These are phyloP conservation scores for Neofusicoccum cordaticola DNA, from an alignment of 2,329 filamentous ascomycete genomes.

Conservation along the genomic window DNA sequence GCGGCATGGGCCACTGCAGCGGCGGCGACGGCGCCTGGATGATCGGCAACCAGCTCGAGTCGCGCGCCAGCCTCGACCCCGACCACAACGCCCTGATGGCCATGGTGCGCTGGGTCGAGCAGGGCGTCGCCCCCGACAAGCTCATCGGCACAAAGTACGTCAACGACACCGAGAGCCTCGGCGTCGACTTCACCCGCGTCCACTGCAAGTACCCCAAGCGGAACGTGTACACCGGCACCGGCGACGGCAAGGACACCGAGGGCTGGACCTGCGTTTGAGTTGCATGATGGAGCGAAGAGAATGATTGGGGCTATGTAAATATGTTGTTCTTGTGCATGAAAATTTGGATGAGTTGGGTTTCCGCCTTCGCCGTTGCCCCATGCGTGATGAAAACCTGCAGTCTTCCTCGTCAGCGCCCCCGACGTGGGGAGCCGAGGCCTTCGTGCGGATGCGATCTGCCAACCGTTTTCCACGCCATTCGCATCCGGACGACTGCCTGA, in stretches of 20 bases:
- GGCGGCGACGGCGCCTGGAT: constrained; percentile 47
- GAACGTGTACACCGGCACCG: constrained; percentile 33
- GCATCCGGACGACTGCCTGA: too few species aligned
- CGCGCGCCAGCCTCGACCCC: constrained; percentile 30
- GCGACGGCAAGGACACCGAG: constrained; percentile 27
- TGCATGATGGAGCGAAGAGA: background rate
- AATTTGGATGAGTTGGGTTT: background rate
- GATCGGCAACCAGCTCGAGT: constrained; percentile 29
- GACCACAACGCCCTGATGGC: constrained; percentile 48
- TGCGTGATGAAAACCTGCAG: too few species aligned
- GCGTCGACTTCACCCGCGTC: constrained; percentile 22
- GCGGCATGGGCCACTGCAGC: constrained; percentile 52
- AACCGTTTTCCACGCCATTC: too few species aligned
- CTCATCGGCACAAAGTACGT: constrained; percentile 34
- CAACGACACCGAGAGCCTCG: constrained; percentile 22
- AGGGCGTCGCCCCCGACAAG: constrained; percentile 41
- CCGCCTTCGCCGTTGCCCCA: too few species aligned
- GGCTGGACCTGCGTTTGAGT: constrained; percentile 32
- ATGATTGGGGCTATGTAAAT: background rate
- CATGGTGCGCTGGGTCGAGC: constrained; percentile 49
- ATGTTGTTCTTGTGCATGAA: background rate
- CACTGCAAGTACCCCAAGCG: constrained; percentile 38
- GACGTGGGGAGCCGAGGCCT: too few species aligned
- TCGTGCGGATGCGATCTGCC: too few species aligned
- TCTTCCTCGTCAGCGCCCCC: too few species aligned